Percentiles rank a stretch among this genome's conserved stretches.
phyloP scores from a whole-genome alignment of 2,329 filamentous ascomycete genomes.

The Drechslerella coelobrocha region DNA sequence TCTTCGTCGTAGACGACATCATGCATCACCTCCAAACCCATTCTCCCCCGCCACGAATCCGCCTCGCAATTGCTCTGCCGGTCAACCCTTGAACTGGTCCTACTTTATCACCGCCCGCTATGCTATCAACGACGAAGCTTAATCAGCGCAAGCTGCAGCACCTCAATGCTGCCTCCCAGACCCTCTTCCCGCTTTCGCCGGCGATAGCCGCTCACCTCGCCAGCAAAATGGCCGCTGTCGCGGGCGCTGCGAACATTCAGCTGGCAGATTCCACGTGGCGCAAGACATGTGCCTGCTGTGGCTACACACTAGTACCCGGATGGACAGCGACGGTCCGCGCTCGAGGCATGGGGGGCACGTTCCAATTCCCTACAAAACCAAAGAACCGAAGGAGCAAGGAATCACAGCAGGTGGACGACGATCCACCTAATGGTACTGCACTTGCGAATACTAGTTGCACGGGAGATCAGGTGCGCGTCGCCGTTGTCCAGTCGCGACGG shows the following conservation, averaged over 20 bases:
- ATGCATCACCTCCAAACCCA: neutral
- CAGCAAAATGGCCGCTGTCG: constrained; percentile 10
- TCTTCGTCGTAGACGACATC: neutral
- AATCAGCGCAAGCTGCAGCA: constrained; percentile 38
- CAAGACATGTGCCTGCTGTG: constrained; percentile 34
- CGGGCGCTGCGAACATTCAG: constrained; percentile 18
- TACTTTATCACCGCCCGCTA: neutral
- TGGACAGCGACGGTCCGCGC: constrained; percentile 39
- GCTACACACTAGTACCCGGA: constrained; percentile 34
- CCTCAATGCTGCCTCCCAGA: constrained; percentile 29
- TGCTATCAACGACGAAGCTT: constrained; percentile 38
- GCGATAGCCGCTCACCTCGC: constrained; percentile 34
- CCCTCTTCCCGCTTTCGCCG: constrained; percentile 34
- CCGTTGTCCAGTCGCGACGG: neutral
- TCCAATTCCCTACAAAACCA: neutral
- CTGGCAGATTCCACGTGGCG: constrained; percentile 39
- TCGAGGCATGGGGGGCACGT: constrained; percentile 24
- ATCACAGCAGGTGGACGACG: neutral
- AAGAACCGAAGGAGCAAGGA: neutral
- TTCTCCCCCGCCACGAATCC: neutral
- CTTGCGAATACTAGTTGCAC: too few relatives aligned
- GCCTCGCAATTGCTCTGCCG: neutral
- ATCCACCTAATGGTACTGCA: too few relatives aligned
- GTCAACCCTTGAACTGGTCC: neutral
- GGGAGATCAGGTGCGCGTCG: too few relatives aligned